These are phyloP conservation scores for Aspergillus affinis DNA, from an alignment of 495 filamentous ascomycete species.

Conservation along the genomic window DNA sequence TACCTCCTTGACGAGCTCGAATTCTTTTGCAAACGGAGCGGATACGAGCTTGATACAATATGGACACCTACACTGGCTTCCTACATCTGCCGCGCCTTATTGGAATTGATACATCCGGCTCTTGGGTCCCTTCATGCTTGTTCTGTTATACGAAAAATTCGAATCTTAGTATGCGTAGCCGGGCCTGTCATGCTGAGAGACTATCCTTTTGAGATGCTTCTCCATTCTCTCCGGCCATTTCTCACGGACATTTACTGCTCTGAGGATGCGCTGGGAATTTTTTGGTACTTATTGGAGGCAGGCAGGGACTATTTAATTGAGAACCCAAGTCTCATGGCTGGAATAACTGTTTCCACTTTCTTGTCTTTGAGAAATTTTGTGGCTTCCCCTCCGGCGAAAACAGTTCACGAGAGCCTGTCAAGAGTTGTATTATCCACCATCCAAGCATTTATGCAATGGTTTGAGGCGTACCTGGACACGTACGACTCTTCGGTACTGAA, in stretches of 20 bases:
- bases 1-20: conserved; percentile 71
- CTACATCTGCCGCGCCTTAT: conserved; percentile 71
- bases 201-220: conserved; percentile 90
- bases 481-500: conserved; percentile 54
- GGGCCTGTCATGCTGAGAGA: conserved; percentile 66
- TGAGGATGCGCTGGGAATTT: conserved; percentile 86
- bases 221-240: conserved; percentile 77
- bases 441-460: conserved; percentile 68
- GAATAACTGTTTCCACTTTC: conserved; percentile 71
- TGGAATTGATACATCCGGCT: conserved; percentile 82
- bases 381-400: conserved; percentile 62
- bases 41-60: conserved; percentile 60
- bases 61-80: conserved; percentile 77
- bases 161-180: conserved; percentile 76
- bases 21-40: conserved; percentile 69
- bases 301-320: conserved; percentile 64
- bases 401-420: conserved; percentile 75
- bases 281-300: conserved; percentile 76
- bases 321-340: conserved; percentile 72
- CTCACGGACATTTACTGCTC: conserved; percentile 80
- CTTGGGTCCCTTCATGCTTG: conserved; percentile 84
- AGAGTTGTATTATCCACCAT: conserved; percentile 65
- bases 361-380: conserved; percentile 74
- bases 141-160: conserved; percentile 79
- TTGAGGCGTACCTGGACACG: conserved; percentile 57